A percentile compares a stretch with the other conserved stretches of the same genome.
These are phyloP conservation scores for Colletotrichum costaricense DNA, from an alignment of 2,329 filamentous ascomycete genomes.

Conservation along the genomic window DNA sequence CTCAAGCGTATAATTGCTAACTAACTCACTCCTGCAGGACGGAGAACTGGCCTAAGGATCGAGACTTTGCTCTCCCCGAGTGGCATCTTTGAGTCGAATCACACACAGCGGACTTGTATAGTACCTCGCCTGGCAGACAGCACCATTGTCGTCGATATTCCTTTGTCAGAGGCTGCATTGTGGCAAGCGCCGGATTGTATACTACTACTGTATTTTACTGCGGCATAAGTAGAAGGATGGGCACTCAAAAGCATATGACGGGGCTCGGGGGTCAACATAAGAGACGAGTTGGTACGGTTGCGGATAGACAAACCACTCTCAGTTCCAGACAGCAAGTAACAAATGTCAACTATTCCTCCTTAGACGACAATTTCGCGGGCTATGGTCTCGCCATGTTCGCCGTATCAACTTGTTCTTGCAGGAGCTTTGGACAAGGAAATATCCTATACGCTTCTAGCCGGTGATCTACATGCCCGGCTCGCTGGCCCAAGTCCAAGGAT, in stretches of 20 bases:
- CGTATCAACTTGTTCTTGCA: background rate
- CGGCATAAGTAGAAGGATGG: constrained; percentile 19
- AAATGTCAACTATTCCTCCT: constrained; percentile 6
- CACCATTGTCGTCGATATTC: background rate
- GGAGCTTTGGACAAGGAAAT: too few species aligned
- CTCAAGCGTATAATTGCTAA: constrained; percentile 23
- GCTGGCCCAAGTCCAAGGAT: too few species aligned
- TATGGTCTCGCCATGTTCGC: rapidly evolving
- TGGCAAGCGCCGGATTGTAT: constrained; percentile 18
- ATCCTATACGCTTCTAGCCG: too few species aligned
- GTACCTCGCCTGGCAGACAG: constrained; percentile 1
- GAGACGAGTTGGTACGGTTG: background rate
- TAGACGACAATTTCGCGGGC: background rate
- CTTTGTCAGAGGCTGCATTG: background rate
- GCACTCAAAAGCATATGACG: constrained; percentile 20
- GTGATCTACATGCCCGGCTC: too few species aligned
- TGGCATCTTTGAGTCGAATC: constrained; percentile 49
- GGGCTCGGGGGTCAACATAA: background rate
- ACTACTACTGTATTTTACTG: constrained; percentile 17
- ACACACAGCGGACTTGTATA: constrained; percentile 2
- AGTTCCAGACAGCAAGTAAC: constrained; percentile 11
- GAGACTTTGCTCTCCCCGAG: constrained; percentile 54
- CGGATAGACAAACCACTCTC: constrained; percentile 19
- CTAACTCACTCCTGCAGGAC: constrained; percentile 40
- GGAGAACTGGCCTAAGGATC: constrained; percentile 53